Evolutionary conservation across 345 rosid genomes (phyloP), one percentile per base, ranked within the genome.

Genomic region (Salix purpurea): DNA sequence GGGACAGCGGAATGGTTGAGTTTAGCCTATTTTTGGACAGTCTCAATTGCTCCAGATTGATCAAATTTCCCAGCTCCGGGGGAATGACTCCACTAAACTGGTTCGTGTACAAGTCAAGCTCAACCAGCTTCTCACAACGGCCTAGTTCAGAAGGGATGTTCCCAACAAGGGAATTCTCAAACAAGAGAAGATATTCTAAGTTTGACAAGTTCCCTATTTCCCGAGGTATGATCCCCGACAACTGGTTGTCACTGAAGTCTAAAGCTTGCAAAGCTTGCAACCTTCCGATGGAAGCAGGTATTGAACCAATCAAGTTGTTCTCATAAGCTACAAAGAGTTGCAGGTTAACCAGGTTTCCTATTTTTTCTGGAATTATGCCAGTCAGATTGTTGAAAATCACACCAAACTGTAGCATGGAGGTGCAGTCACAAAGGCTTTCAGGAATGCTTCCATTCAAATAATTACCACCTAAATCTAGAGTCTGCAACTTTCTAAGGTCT

Each of bases 161-260:
- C 30, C 98, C 97, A 14, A 39, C 79, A 28, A 94, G 76, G 54
- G 84, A 76, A 78, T 94, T 94, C n/a, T 73, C 39, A 32, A 74
- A 61, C 78, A 94, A 72, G 26, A 14, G 56, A 32, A 92, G 81
- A 71, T 75, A 48, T 23, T 69, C 73, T 78, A 94, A 85, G 69
- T 85, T 90, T 5, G 85, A 83, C 82, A 94, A 80, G 30, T 92
- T 92, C 72, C 97, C 98, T 6, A 90, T 78, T 71, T 86, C 88
- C 72, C 82, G 80, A 10, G 98, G 96, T 73, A 94, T 82, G 44
- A 66, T 65, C 61, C 94, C 97, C 0, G 89, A 87, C 50, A 94
- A 78, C 18, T 69, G 84, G 89, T 91, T 94, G 61, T 71, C 69
- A 70, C 86, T 88, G 74, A 92, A 77, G 85, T 86, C 90, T 69